Evolutionary conservation across 441 rosid species (phyloP).

Genomic region (Cnidoscolus chayamansa): DNA sequence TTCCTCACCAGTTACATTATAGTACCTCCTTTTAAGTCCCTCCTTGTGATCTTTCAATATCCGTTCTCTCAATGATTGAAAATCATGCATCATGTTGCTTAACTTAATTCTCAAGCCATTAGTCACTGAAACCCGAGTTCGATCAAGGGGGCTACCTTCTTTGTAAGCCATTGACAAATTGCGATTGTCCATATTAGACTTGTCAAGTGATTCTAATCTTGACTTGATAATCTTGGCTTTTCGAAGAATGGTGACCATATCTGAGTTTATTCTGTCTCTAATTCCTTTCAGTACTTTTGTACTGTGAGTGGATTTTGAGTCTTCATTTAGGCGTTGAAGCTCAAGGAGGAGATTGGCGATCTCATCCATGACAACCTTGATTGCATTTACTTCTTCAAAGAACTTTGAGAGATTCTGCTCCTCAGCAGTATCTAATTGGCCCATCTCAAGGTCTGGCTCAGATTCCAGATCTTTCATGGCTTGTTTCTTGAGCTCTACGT

Average conservation of each 20-base stretch:
- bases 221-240: conserved; percentile 36
- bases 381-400: conserved; percentile 27
- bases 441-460: conserved; percentile 34
- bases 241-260: conserved; percentile 35
- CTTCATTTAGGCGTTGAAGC: conserved; percentile 33
- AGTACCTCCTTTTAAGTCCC: conserved; percentile 36
- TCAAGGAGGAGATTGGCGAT: conserved; percentile 36
- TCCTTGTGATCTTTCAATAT: conserved; percentile 36
- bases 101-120: conserved; percentile 35
- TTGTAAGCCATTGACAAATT: conserved; percentile 19
- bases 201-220: conserved; percentile 35
- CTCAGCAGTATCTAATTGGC: conserved; percentile 23
- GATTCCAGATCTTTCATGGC: conserved; percentile 23
- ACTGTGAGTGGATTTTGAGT: conserved; percentile 39
- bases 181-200: conserved; percentile 27
- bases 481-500: conserved; percentile 35
- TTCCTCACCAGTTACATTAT: conserved; percentile 32
- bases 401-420: conserved; percentile 29
- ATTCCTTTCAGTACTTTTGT: conserved; percentile 32
- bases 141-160: conserved; percentile 36
- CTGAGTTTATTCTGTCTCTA: conserved; percentile 36
- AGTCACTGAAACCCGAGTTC: conserved; percentile 37
- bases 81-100: conserved; percentile 37
- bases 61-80: conserved; percentile 37
- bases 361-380: conserved; percentile 33